These are phyloP conservation scores for Suillus spraguei DNA, from an alignment of 768 basidiomycete species.

Conservation along the genomic window DNA sequence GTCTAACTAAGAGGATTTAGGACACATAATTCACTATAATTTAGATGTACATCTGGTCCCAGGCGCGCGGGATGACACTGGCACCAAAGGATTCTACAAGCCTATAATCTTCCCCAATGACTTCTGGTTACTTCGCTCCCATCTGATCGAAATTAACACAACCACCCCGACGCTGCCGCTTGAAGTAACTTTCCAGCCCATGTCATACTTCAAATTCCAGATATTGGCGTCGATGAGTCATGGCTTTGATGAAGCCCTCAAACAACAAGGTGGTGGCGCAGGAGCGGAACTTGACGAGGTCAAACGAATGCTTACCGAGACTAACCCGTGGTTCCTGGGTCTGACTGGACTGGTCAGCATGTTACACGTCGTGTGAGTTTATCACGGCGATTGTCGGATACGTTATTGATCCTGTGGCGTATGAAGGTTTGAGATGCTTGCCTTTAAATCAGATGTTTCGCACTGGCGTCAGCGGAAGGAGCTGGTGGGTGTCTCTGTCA, in stretches of 20 bases:
- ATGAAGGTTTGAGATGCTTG: conserved; percentile 88
- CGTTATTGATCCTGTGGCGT: conserved; percentile 15
- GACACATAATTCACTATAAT: conserved; percentile 14
- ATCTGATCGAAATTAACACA: conserved; percentile 83
- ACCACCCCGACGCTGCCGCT: conserved; percentile 80
- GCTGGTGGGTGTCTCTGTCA: conserved; percentile 92
- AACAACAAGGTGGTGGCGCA: conserved; percentile 63
- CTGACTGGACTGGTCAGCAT: conserved; percentile 85
- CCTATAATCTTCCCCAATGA: conserved; percentile 94
- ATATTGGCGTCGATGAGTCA: conserved; percentile 82
- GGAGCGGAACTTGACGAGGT: conserved; percentile 88
- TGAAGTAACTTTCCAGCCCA: conserved; percentile 80
- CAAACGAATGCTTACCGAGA: conserved; percentile 91
- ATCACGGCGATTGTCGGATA: conserved; percentile 9
- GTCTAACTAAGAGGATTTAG: conserved; percentile 28
- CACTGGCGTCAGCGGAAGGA: conserved; percentile 97
- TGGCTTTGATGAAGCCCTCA: conserved; percentile 86
- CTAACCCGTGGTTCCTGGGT: conserved; percentile 85
- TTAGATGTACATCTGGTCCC: conserved; percentile 68
- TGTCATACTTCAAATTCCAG: conserved; percentile 87
- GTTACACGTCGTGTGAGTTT: conserved; percentile 80
- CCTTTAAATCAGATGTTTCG: conserved; percentile 92
- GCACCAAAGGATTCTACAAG: conserved; percentile 72
- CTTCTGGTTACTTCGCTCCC: conserved; percentile 88
- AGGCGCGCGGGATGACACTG: conserved; percentile 61